These are phyloP conservation scores for Leucoagaricus sp. DNA, from an alignment of 1,284 basidiomycete genomes.

Conservation along the genomic window DNA sequence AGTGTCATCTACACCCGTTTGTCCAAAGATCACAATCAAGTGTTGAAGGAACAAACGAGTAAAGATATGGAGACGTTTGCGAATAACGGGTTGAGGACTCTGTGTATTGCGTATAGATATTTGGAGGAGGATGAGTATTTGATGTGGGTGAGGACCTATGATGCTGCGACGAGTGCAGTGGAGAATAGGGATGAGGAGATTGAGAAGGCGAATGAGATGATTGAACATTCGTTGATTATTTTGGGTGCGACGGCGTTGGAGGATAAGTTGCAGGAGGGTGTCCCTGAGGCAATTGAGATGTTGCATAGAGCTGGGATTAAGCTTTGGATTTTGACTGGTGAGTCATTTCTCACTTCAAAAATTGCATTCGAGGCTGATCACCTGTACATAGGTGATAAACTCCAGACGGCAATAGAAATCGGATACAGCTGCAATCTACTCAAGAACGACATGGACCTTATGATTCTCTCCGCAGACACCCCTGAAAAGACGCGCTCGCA, in stretches of 20 bases:
- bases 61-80: slow-evolving; percentile 93
- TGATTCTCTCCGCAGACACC: slow-evolving; percentile 92
- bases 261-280: slow-evolving; percentile 96
- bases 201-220: slow-evolving; percentile 82
- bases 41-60: slow-evolving; percentile 75
- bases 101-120: slow-evolving; percentile 87
- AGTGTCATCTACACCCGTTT: slow-evolving; percentile 92
- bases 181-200: slow-evolving; percentile 88
- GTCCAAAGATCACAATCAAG: slow-evolving; percentile 70
- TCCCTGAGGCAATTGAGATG: slow-evolving; percentile 93
- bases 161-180: slow-evolving; percentile 76
- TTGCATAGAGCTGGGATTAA: slow-evolving; percentile 95
- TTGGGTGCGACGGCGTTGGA: slow-evolving; percentile 95
- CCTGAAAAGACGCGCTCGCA: slow-evolving; percentile 78
- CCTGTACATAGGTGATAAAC: slow-evolving; percentile 94
- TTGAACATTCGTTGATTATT: slow-evolving; percentile 83
- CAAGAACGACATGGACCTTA: slow-evolving; percentile 91
- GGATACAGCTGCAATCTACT: slow-evolving; percentile 91
- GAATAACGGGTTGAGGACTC: slow-evolving; percentile 88
- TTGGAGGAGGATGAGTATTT: slow-evolving; percentile 84
- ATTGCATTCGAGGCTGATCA: too few species aligned
- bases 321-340: slow-evolving; percentile 91
- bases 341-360: slow-evolving; percentile 24
- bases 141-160: slow-evolving; percentile 81
- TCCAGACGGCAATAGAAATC: slow-evolving; percentile 98